Evolutionary conservation across 1,139 yeast species (phyloP).

Genomic region (Saccharomyces hybrid): DNA sequence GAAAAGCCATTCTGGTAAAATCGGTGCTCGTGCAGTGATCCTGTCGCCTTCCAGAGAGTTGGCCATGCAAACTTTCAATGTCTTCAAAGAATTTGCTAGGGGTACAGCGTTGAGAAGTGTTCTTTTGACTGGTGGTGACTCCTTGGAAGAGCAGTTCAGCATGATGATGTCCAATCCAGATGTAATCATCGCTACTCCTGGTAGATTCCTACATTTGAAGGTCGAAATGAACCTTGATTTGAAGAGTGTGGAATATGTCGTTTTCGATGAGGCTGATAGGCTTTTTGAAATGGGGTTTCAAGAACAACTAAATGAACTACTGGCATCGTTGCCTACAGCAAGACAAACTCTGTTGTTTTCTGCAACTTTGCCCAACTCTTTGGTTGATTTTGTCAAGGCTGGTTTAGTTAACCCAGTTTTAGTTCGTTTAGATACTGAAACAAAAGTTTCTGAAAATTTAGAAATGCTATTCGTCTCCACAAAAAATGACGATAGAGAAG

Average conservation of each 20-base stretch:
- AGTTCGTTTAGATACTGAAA: conserved; percentile 85
- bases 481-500: conserved; percentile 83
- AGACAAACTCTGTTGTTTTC: conserved; percentile 88
- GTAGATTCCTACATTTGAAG: conserved; percentile 89
- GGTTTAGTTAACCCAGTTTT: conserved; percentile 87
- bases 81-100: conserved; percentile 76
- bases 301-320: conserved; percentile 83
- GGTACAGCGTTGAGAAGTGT: conserved; percentile 80
- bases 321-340: conserved; percentile 71
- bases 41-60: conserved; percentile 81
- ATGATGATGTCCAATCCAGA: conserved; percentile 94
- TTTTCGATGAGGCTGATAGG: conserved; percentile 97
- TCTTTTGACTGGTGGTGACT: conserved; percentile 91
- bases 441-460: conserved; percentile 79
- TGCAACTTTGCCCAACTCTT: conserved; percentile 86
- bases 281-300: conserved; percentile 96
- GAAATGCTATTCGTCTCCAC: conserved; percentile 84
- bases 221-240: conserved; percentile 90
- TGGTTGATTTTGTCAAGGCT: conserved; percentile 96
- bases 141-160: conserved; percentile 89
- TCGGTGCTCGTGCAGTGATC: conserved; percentile 83
- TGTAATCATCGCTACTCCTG: conserved; percentile 93
- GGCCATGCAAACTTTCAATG: conserved; percentile 86
- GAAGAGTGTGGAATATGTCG: conserved; percentile 76
- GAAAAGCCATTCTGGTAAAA: conserved; percentile 74